A percentile compares a stretch with the other conserved stretches of the same genome.
Conservation (phyloP, 75 land plant species). For the Selaginella moellendorffii region DNA sequence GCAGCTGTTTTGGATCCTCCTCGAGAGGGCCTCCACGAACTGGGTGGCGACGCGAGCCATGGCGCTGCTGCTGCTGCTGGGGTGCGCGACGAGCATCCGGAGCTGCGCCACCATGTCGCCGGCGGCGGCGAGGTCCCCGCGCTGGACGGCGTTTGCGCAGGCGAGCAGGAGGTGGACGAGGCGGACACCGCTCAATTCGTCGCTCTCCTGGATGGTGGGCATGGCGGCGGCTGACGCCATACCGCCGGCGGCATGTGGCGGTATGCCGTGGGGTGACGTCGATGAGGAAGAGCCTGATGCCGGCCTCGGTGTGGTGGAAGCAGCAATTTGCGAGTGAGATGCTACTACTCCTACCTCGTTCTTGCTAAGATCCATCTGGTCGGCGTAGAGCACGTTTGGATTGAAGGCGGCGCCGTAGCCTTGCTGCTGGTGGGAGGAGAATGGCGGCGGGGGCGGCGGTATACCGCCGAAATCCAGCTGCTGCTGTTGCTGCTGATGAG, state of each 20-base stretch:
- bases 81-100: slow-evolving; percentile 21
- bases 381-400: too few species aligned
- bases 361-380: too few species aligned
- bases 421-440: too few species aligned
- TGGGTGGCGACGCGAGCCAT: slow-evolving; percentile 69
- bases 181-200: slow-evolving; percentile 30
- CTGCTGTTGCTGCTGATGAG: background rate
- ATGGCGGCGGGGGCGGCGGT: too few species aligned
- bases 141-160: slow-evolving; percentile 64
- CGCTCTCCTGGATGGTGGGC: background rate
- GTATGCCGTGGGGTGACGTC: background rate
- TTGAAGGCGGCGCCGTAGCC: too few species aligned
- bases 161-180: slow-evolving; percentile 64
- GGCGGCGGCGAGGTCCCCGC: slow-evolving; percentile 26
- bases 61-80: slow-evolving; percentile 21
- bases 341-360: too few species aligned
- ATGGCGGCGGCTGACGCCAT: background rate
- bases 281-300: background rate
- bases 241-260: background rate
- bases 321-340: too few species aligned
- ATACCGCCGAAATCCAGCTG: background rate
- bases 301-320: too few species aligned
- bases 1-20: too few species aligned
- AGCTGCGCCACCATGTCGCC: slow-evolving; percentile 40
- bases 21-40: slow-evolving; percentile 65